Evolutionary conservation across 163 green algal species (phyloP).

Genomic region (Chlorella variabilis): DNA sequence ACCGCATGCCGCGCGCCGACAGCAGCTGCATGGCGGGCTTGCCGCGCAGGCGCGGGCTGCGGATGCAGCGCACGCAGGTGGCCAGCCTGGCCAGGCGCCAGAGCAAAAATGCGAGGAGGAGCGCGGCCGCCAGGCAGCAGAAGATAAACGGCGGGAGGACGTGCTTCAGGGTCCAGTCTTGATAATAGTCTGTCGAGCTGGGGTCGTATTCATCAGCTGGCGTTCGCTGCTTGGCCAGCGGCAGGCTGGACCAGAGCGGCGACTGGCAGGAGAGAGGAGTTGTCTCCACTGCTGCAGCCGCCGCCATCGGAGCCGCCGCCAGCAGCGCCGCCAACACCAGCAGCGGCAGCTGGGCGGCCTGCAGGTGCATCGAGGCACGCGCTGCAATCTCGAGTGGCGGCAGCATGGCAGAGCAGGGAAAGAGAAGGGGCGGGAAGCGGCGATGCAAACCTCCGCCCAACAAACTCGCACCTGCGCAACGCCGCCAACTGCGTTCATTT

Average conservation of each 20-base stretch:
- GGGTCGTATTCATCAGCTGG: constrained; percentile 1
- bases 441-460: too few relatives aligned
- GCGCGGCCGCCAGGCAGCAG: constrained; percentile 9
- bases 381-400: too few relatives aligned
- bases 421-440: too few relatives aligned
- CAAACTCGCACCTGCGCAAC: too few relatives aligned
- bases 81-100: neutral
- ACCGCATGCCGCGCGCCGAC: neutral
- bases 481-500: too few relatives aligned
- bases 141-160: constrained; percentile 5
- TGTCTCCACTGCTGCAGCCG: neutral
- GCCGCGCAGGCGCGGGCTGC: constrained; percentile 11
- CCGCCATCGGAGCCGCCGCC: neutral
- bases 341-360: neutral
- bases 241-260: constrained; percentile 6
- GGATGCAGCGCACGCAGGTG: constrained; percentile 4
- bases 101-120: neutral
- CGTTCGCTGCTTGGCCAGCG: neutral
- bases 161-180: constrained; percentile 5
- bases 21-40: neutral
- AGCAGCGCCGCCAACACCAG: neutral
- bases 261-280: neutral
- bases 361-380: too few relatives aligned
- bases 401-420: too few relatives aligned
- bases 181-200: neutral